These are phyloP conservation scores for Populus hybrid DNA, from an alignment of 441 rosid genomes.

Conservation along the genomic window DNA sequence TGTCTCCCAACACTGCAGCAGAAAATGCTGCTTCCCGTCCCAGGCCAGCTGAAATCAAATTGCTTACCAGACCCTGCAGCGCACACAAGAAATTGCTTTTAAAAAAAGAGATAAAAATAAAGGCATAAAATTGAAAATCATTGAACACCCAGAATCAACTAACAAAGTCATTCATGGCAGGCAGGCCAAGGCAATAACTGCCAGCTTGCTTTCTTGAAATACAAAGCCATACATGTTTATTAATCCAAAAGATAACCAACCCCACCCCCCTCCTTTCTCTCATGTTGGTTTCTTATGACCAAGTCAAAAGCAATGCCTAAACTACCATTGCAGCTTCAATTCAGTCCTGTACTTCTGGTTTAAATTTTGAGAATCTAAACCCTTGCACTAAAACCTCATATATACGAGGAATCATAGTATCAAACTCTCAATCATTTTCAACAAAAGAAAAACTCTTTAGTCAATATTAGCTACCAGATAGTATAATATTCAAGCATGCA, in stretches of 20 bases:
- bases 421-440: neutral
- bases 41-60: constrained; percentile 77
- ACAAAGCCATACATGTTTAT: neutral
- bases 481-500: constrained; percentile 10
- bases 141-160: neutral
- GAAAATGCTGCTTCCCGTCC: constrained; percentile 98
- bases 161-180: neutral
- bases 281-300: neutral
- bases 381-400: too few species aligned
- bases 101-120: neutral
- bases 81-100: constrained; percentile 3
- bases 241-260: neutral
- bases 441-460: too few species aligned
- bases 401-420: neutral
- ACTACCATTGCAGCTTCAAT: neutral
- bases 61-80: constrained; percentile 79
- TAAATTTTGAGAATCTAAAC: too few species aligned
- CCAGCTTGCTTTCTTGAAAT: neutral
- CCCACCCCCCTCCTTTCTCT: neutral
- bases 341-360: neutral
- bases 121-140: neutral
- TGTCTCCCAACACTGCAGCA: constrained; percentile 93
- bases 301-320: neutral
- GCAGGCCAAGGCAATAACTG: neutral
- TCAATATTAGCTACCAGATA: too few species aligned